Evolutionary conservation across 2,329 filamentous ascomycete species (phyloP).

Genomic region (Cercospora sp.): DNA sequence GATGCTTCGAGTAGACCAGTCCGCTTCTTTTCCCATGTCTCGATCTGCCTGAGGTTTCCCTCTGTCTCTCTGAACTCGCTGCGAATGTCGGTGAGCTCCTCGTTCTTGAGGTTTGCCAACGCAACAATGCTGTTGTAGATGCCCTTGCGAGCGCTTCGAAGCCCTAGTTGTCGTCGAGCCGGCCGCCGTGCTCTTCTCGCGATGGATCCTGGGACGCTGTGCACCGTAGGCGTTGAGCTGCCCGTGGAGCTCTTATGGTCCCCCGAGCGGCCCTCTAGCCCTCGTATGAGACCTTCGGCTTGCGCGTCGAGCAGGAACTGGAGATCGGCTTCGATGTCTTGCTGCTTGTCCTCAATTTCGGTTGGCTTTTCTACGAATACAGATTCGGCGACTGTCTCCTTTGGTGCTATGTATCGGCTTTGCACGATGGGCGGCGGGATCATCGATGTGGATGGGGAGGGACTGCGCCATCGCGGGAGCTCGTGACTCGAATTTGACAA

Average conservation of each 20-base stretch:
- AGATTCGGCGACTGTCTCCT: slow-evolving; percentile 34
- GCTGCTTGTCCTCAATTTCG: slow-evolving; percentile 44
- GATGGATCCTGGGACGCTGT: slow-evolving; percentile 37
- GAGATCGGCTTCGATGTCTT: slow-evolving; percentile 57
- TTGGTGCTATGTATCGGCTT: slow-evolving; percentile 31
- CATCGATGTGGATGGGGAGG: slow-evolving; percentile 37
- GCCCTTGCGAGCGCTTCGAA: slow-evolving; percentile 64
- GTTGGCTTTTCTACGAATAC: slow-evolving; percentile 49
- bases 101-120: slow-evolving; percentile 64
- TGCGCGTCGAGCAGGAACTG: slow-evolving; percentile 63
- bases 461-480: slow-evolving; percentile 38
- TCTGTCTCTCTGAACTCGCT: slow-evolving; percentile 59
- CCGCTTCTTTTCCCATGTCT: slow-evolving; percentile 60
- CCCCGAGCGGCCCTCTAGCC: slow-evolving; percentile 42
- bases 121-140: slow-evolving; percentile 64
- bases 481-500: slow-evolving; percentile 31
- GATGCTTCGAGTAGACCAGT: slow-evolving; percentile 58
- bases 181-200: slow-evolving; percentile 52
- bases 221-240: slow-evolving; percentile 51
- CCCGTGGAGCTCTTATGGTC: slow-evolving; percentile 52
- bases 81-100: slow-evolving; percentile 64
- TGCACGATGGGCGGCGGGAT: slow-evolving; percentile 41
- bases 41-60: slow-evolving; percentile 59
- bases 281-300: slow-evolving; percentile 57
- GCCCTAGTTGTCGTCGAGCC: slow-evolving; percentile 54